A percentile compares a stretch with the other conserved stretches of the same genome.
phyloP scores from a whole-genome alignment of 106 monocot genomes.

The Phalaenopsis aphrodite region DNA sequence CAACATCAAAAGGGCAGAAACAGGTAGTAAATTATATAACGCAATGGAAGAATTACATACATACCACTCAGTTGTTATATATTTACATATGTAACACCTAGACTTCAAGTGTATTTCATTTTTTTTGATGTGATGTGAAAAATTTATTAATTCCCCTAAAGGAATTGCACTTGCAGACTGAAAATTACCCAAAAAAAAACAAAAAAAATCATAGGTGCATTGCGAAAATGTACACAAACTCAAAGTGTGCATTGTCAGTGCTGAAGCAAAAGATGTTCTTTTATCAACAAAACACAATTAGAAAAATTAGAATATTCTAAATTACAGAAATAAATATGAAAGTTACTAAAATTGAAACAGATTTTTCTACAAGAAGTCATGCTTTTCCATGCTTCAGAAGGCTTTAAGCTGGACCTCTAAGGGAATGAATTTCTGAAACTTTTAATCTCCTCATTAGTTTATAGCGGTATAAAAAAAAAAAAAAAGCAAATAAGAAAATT shows the following conservation, averaged over 20 bases:
- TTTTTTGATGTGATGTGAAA: too few relatives aligned
- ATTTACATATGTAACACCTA: too few relatives aligned
- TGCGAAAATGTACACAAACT: not conserved
- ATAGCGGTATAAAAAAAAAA: not conserved
- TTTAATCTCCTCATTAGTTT: not conserved
- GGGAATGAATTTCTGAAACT: not conserved
- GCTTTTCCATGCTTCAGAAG: not conserved
- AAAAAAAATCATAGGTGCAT: not conserved
- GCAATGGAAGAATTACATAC: too few relatives aligned
- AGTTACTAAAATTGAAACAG: not conserved
- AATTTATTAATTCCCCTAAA: not conserved
- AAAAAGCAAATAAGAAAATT: not conserved
- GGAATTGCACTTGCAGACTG: not conserved
- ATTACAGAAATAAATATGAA: not conserved
- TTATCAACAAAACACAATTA: not conserved
- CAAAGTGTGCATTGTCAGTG: not conserved
- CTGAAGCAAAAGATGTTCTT: not conserved
- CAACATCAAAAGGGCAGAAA: constrained; percentile 4
- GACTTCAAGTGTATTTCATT: too few relatives aligned
- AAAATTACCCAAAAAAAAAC: not conserved
- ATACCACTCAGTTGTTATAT: too few relatives aligned
- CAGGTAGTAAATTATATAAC: not conserved
- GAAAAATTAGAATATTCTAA: not conserved
- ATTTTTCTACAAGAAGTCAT: not conserved
- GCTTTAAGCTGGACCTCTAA: not conserved